These are phyloP conservation scores for Caloboletus firmus DNA, from an alignment of 1,284 basidiomycete species.

Conservation along the genomic window DNA sequence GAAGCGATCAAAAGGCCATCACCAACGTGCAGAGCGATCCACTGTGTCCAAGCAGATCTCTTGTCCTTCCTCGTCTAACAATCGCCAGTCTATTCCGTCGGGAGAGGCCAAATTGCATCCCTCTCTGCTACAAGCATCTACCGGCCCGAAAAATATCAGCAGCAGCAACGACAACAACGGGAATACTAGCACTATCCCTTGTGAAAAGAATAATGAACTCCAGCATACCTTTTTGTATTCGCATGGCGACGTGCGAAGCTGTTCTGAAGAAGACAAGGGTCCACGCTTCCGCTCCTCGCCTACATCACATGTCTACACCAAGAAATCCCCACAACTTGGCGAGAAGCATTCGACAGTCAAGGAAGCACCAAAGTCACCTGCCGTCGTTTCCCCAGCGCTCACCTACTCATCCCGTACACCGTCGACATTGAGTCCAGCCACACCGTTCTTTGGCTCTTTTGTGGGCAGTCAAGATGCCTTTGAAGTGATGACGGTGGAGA, in stretches of 20 bases:
- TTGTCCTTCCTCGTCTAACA: conserved; percentile 1
- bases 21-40: conserved; percentile 15
- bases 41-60: conserved; percentile 2
- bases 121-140: conserved; percentile 21
- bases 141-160: conserved; percentile 8
- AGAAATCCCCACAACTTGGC: conserved; percentile 11
- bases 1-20: conserved; percentile 23
- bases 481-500: conserved; percentile 24
- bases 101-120: conserved; percentile 13
- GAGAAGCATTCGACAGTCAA: conserved; percentile 17
- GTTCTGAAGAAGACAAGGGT: conserved; percentile 1
- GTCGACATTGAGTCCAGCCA: conserved; percentile 60
- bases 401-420: conserved; percentile 60
- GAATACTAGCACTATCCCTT: conserved; percentile 10
- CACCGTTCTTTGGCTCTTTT: conserved; percentile 52
- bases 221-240: conserved; percentile 23
- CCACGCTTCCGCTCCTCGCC: conserved; percentile 10
- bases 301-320: conserved; percentile 17
- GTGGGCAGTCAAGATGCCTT: conserved; percentile 28
- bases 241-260: conserved; percentile 6
- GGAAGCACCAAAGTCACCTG: conserved; percentile 39
- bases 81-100: conserved; percentile 7
- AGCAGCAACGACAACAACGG: conserved; percentile 1
- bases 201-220: conserved; percentile 9
- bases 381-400: conserved; percentile 55